Base-by-base conservation (phyloP, 148 eudicot species). In the Tetragonia tetragonoides region DNA sequence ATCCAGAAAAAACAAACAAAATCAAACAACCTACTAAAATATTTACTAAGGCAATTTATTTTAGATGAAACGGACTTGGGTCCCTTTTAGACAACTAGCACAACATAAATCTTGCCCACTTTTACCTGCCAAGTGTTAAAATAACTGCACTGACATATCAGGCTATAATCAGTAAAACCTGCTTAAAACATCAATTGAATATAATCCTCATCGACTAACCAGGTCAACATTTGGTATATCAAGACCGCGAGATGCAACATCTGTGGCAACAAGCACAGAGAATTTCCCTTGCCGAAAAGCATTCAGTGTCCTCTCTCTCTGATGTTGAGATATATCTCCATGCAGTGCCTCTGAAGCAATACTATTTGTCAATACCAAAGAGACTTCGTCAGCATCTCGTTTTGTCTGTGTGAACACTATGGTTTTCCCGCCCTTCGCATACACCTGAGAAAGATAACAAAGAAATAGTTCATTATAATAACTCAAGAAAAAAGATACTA, bases 291-390 rank as follows among this genome's bases (percentile, higher is more conserved):
- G 94, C 37, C 99, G 88, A 81, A 95, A 95, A 63, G 93, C 86
- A 81, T 93, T 95, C 51, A 95, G 79, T 62, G 99, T 95, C 84
- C 97, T 85, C 84, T 95, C 99, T 70, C 99, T 89, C 75, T 95
- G 99, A 79, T 95, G 99, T 68, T 95, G 99, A 77, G 99, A 95
- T 82, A 95, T 95, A 82, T 95, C 99, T 60, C 99, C 99, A 73
- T 95, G 99, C 73, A 95, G 81, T 76, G 99, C 99, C 84, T 93
- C 99, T 59, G 99, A 95, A 75, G 99, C 82, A 82, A 95, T 93
- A 84, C 90, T 93, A 79, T 70, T 93, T 78, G 99, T 84, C 78
- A 95, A 87, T 56, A 85, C 88, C 82, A 95, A 23, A 59, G 99
- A 95, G 73, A 95, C 99, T 79, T 95, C 99, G 83, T 95, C 99